Conservation (phyloP, 352 stramenopile species). For the Pythium guiyangense region DNA sequence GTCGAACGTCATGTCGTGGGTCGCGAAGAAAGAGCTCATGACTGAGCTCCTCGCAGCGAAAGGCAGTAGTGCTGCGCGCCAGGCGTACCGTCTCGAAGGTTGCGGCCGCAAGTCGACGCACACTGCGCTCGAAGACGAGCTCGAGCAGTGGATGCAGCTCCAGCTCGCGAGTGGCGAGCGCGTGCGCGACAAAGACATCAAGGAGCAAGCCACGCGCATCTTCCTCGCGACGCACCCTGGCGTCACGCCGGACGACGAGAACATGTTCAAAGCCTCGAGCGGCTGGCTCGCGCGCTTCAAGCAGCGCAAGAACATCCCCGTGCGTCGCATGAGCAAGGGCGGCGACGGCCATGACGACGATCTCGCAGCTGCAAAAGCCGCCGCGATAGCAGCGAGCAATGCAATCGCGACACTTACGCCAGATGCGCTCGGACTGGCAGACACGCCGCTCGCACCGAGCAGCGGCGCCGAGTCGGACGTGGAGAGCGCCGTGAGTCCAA, state of each 20-base stretch:
- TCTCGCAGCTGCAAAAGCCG: background rate
- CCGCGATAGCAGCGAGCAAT: background rate
- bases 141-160: conserved; percentile 10
- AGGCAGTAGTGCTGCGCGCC: conserved; percentile 2
- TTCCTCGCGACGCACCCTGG: conserved; percentile 9
- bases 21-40: conserved; percentile 11
- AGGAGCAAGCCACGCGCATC: conserved; percentile 10
- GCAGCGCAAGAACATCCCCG: conserved; percentile 11
- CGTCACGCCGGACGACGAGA: background rate
- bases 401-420: background rate
- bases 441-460: no score
- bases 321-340: conserved; percentile 3
- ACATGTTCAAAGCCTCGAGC: conserved; percentile 16
- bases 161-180: conserved; percentile 9
- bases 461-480: no score
- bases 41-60: conserved; percentile 3
- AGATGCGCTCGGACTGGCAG: no score
- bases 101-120: conserved; percentile 16
- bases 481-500: no score
- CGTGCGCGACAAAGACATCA: conserved; percentile 15
- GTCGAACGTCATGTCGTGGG: conserved; percentile 16
- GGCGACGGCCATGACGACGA: background rate
- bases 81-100: conserved; percentile 11
- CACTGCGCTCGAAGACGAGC: conserved; percentile 10
- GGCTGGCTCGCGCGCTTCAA: conserved; percentile 20